Percentiles rank a stretch among this genome's conserved stretches.
Evolutionary conservation across 2,329 filamentous ascomycete genomes (phyloP).

Genomic region (Sporothrix schenckii): DNA sequence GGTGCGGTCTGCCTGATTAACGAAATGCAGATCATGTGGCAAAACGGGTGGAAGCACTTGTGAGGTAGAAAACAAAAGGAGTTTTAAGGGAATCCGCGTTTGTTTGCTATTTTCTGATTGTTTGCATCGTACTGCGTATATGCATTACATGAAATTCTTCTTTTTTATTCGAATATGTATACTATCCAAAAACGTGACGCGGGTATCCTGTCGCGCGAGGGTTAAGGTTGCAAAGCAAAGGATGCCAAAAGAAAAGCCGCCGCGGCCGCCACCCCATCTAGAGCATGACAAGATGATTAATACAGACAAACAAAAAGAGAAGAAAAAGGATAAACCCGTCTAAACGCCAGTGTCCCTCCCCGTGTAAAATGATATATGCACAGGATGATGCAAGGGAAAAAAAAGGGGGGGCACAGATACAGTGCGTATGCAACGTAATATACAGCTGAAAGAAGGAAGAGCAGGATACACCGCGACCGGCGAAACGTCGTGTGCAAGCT

Average conservation of each 20-base stretch:
- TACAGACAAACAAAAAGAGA: not conserved
- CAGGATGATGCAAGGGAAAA: constrained; percentile 15
- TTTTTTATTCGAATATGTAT: not conserved
- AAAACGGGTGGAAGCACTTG: constrained; percentile 62
- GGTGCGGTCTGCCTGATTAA: constrained; percentile 59
- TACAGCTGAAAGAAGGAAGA: constrained; percentile 22
- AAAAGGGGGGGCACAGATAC: constrained; percentile 11
- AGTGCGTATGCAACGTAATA: constrained; percentile 24
- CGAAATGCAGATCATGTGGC: constrained; percentile 62
- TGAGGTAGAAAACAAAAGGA: constrained; percentile 36
- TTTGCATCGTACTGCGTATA: not conserved
- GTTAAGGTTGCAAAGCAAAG: not conserved
- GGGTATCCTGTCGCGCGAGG: not conserved
- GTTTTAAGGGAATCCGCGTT: not conserved
- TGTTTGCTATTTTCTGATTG: not conserved
- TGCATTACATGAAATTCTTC: not conserved
- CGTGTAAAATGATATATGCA: constrained; percentile 10
- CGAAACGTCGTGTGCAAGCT: not conserved
- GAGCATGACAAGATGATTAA: not conserved
- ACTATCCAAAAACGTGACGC: constrained; percentile 14
- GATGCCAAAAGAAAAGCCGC: too few relatives aligned
- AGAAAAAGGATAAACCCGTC: not conserved
- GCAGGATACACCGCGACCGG: not conserved
- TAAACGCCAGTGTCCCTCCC: constrained; percentile 18
- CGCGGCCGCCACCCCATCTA: not conserved